Percentiles rank a stretch among this genome's conserved stretches.
Conservation (phyloP, 192 early-diverging fungal genomes). For the Podila clonocystis region DNA sequence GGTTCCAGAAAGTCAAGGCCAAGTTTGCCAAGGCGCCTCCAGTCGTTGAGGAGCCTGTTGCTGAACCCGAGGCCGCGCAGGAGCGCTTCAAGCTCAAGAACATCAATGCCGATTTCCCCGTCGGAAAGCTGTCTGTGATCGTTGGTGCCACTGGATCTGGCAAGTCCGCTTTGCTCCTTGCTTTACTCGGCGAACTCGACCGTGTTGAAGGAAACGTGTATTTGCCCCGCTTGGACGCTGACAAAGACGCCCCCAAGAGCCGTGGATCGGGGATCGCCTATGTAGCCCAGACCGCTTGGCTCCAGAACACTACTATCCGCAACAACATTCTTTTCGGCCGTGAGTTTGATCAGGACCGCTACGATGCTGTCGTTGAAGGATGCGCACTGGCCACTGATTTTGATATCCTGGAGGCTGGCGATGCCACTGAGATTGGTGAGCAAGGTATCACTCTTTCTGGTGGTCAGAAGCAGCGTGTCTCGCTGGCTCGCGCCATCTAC, state of each 20-base stretch:
- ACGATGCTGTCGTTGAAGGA: constrained; percentile 81
- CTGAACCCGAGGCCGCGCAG: constrained; percentile 18
- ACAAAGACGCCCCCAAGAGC: constrained; percentile 17
- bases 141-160: constrained; percentile 90
- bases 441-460: constrained; percentile 86
- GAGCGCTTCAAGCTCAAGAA: constrained; percentile 68
- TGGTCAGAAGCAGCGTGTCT: constrained; percentile 88
- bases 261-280: constrained; percentile 76
- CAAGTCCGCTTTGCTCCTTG: constrained; percentile 83
- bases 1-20: constrained; percentile 28
- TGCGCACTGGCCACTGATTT: constrained; percentile 93
- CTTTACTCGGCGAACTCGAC: constrained; percentile 86
- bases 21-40: constrained; percentile 16
- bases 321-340: constrained; percentile 88
- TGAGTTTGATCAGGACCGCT: constrained; percentile 75
- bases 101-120: constrained; percentile 73
- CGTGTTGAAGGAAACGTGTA: constrained; percentile 53
- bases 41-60: constrained; percentile 11
- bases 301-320: constrained; percentile 79
- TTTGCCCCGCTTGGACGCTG: constrained; percentile 48
- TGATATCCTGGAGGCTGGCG: constrained; percentile 83
- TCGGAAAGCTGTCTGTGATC: constrained; percentile 78
- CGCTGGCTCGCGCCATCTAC: constrained; percentile 90
- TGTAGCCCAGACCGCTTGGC: too few species aligned
- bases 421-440: constrained; percentile 94